Evolutionary conservation across 106 monocot genomes (phyloP).

Genomic region (Apostasia shenzhenica): DNA sequence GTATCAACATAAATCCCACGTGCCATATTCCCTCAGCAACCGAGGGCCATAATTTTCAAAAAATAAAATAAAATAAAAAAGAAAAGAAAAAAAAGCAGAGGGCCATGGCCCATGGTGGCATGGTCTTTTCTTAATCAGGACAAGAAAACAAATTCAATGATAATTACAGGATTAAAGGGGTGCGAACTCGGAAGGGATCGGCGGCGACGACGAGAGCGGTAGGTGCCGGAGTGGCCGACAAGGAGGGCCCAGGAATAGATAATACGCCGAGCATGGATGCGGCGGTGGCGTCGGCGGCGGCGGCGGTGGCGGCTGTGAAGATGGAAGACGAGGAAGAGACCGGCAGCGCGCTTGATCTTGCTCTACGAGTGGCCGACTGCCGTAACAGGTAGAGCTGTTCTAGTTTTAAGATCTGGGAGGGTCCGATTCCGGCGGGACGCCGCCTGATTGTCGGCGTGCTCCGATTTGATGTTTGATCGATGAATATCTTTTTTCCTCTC

Average conservation of each 20-base stretch:
- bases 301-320: slow-evolving; percentile 1
- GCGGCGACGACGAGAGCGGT: background rate
- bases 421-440: background rate
- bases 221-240: background rate
- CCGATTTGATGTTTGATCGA: background rate
- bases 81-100: background rate
- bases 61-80: background rate
- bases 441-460: background rate
- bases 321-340: slow-evolving; percentile 1
- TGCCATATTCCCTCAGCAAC: background rate
- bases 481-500: too few relatives aligned
- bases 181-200: background rate
- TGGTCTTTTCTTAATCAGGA: too few relatives aligned
- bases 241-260: background rate
- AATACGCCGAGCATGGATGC: too few relatives aligned
- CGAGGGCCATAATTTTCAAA: background rate
- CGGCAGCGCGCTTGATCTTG: background rate
- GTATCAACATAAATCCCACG: background rate
- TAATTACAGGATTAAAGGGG: background rate
- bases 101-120: too few relatives aligned
- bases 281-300: background rate
- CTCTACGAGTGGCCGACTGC: background rate
- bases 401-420: background rate
- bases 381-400: background rate
- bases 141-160: too few relatives aligned